A percentile compares a stretch with the other conserved stretches of the same genome.
Evolutionary conservation across 345 rosid genomes (phyloP).

Genomic region (Draba incana): DNA sequence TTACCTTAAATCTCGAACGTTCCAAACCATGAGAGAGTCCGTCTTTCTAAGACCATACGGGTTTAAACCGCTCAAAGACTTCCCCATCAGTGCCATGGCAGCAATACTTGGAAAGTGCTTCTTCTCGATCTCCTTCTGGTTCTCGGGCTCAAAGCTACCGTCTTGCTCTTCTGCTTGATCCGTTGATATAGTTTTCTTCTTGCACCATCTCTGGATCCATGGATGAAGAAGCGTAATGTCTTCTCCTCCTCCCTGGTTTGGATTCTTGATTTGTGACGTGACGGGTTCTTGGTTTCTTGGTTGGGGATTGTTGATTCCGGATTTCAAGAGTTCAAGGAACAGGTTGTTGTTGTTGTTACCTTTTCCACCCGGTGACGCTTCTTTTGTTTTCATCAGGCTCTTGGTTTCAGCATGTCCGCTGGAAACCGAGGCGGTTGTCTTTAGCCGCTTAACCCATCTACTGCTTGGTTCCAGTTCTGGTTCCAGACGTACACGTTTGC

Average conservation of each 20-base stretch:
- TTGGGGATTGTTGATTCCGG: conserved; percentile 42
- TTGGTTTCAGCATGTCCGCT: conserved; percentile 48
- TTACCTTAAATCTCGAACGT: conserved; percentile 44
- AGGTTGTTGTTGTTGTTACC: conserved; percentile 39
- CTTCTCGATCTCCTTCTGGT: conserved; percentile 51
- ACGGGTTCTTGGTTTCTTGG: conserved; percentile 41
- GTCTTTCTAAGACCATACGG: conserved; percentile 58
- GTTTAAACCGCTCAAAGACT: conserved; percentile 65
- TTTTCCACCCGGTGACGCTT: conserved; percentile 49
- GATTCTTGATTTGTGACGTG: conserved; percentile 36
- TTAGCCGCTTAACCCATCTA: conserved; percentile 88
- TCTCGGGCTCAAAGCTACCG: conserved; percentile 47
- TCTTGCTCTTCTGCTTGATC: conserved; percentile 37
- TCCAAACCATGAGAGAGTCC: conserved; percentile 69
- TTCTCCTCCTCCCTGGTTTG: conserved; percentile 37
- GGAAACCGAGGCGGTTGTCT: conserved; percentile 46
- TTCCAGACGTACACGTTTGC: conserved; percentile 46
- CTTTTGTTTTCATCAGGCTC: conserved; percentile 46
- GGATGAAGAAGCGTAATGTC: conserved; percentile 48
- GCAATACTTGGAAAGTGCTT: conserved; percentile 83
- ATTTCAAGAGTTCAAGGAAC: conserved; percentile 43
- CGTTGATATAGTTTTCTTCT: conserved; percentile 30
- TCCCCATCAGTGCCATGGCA: conserved; percentile 98
- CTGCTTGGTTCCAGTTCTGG: conserved; percentile 56
- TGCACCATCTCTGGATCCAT: conserved; percentile 87